phyloP scores from a whole-genome alignment of 768 basidiomycete genomes.

The Suillus placidus region DNA sequence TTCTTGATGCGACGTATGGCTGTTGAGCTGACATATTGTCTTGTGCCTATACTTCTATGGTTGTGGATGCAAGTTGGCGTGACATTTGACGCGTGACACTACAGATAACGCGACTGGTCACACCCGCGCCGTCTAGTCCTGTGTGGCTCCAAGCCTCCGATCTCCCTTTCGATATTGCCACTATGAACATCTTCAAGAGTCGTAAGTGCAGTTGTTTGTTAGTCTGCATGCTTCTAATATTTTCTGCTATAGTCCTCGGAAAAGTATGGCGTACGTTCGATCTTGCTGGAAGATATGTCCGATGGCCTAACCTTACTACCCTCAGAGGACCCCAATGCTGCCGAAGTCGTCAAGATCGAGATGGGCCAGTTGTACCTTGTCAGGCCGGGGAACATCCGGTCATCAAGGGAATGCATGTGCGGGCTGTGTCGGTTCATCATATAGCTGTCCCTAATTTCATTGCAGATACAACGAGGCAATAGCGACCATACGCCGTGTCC shows the following conservation, averaged over 20 bases:
- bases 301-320: conserved; percentile 28
- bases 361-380: conserved; percentile 91
- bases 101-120: conserved; percentile 31
- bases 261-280: conserved; percentile 89
- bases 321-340: conserved; percentile 89
- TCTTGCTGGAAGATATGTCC: conserved; percentile 18
- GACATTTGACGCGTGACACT: conserved; percentile 24
- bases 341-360: conserved; percentile 93
- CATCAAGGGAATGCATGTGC: conserved; percentile 96
- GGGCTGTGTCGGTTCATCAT: conserved; percentile 29
- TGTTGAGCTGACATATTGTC: background rate
- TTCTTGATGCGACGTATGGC: background rate
- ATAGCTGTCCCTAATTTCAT: conserved; percentile 8
- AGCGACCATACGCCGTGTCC: conserved; percentile 86
- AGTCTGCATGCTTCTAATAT: conserved; percentile 24
- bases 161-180: conserved; percentile 26
- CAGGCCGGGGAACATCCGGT: conserved; percentile 87
- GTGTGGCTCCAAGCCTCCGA: conserved; percentile 10
- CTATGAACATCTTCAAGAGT: conserved; percentile 86
- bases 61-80: conserved; percentile 1
- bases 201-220: conserved; percentile 48
- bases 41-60: background rate
- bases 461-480: conserved; percentile 93
- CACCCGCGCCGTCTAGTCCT: conserved; percentile 17
- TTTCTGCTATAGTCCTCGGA: conserved; percentile 63